Evolutionary conservation across 768 basidiomycete genomes (phyloP).

Genomic region (Mycena galopus): DNA sequence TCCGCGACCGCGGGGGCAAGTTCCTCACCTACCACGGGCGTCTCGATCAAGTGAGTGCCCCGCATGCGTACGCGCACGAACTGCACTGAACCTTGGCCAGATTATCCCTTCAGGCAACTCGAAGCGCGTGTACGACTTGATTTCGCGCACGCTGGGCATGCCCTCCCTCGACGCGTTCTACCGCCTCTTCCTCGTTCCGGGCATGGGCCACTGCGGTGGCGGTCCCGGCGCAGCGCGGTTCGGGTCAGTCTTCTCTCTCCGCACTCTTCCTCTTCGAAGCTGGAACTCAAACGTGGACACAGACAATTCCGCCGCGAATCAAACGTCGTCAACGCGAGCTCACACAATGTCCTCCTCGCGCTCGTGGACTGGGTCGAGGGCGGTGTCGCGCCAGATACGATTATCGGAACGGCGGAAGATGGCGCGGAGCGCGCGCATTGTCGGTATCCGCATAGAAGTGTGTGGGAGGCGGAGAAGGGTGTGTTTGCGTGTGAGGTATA

Average conservation of each 20-base stretch:
- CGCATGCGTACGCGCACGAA: neutral
- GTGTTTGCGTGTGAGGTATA: neutral
- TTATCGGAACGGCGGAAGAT: neutral
- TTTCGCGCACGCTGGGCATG: slow-evolving; percentile 34
- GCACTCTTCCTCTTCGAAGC: neutral
- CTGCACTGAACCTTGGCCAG: slow-evolving; percentile 10
- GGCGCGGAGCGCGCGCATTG: neutral
- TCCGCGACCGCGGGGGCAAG: slow-evolving; percentile 42
- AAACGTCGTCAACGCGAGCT: neutral
- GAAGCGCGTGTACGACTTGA: slow-evolving; percentile 37
- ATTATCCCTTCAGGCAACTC: slow-evolving; percentile 40
- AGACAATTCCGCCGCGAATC: neutral
- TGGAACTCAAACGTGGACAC: neutral
- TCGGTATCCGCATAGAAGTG: neutral
- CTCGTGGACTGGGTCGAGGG: slow-evolving; percentile 13
- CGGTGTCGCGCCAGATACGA: neutral
- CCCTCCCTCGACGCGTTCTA: slow-evolving; percentile 39
- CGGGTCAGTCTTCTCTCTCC: slow-evolving; percentile 11
- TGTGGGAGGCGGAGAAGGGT: neutral
- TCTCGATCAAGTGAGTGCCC: slow-evolving; percentile 6
- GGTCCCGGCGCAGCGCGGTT: slow-evolving; percentile 36
- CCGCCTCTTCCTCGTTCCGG: slow-evolving; percentile 43
- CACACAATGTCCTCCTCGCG: neutral
- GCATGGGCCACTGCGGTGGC: slow-evolving; percentile 42
- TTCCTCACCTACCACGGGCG: slow-evolving; percentile 43